Evolutionary conservation across 2,329 filamentous ascomycete species (phyloP).

Genomic region (Xylariales sp.): DNA sequence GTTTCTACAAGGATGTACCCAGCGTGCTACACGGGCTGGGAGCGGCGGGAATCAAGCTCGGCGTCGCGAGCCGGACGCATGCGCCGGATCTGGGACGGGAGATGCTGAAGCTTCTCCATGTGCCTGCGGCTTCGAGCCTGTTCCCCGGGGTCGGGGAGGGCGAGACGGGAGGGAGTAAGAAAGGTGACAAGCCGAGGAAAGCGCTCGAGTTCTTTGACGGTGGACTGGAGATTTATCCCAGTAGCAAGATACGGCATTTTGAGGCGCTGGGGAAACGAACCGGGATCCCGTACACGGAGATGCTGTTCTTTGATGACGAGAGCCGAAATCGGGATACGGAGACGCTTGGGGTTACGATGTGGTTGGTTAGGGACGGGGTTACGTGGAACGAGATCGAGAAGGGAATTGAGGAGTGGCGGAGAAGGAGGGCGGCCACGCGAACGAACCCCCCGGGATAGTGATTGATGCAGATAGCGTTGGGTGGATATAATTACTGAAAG

Average conservation of each 20-base stretch:
- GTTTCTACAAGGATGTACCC: constrained; percentile 68
- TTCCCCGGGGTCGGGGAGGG: constrained; percentile 14
- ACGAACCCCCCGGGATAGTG: background rate
- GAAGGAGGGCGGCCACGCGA: constrained; percentile 49
- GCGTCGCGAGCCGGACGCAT: constrained; percentile 74
- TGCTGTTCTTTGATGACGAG: constrained; percentile 97
- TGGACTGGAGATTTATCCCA: constrained; percentile 65
- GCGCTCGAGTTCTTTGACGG: constrained; percentile 58
- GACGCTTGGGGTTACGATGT: constrained; percentile 76
- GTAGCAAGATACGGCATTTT: constrained; percentile 83
- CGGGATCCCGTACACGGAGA: constrained; percentile 70
- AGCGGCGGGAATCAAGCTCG: constrained; percentile 49
- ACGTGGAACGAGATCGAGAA: constrained; percentile 71
- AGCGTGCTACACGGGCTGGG: constrained; percentile 59
- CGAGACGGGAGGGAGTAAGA: constrained; percentile 13
- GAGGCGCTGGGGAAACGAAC: constrained; percentile 66
- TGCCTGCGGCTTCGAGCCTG: constrained; percentile 33
- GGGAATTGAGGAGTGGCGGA: constrained; percentile 78
- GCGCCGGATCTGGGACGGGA: constrained; percentile 76
- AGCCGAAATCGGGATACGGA: constrained; percentile 78
- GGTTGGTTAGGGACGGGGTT: constrained; percentile 74
- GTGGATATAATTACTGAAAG: too few relatives aligned
- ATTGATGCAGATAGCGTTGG: too few relatives aligned
- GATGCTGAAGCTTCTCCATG: constrained; percentile 70
- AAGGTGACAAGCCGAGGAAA: constrained; percentile 31